Evolutionary conservation across 768 basidiomycete genomes (phyloP), one percentile per base, ranked within the genome.

Genomic region (Lactarius tabidus): DNA sequence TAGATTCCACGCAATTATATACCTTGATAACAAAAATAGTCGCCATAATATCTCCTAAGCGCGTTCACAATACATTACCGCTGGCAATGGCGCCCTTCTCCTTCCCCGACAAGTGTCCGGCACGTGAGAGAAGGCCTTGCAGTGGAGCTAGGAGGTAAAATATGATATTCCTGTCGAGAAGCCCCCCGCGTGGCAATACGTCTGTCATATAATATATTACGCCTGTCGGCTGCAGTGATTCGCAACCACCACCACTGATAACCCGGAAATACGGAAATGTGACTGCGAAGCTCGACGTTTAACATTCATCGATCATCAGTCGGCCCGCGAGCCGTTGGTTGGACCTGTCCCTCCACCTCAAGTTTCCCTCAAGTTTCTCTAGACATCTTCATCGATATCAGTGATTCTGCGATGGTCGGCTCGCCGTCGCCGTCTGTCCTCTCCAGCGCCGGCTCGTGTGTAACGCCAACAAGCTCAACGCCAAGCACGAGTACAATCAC

Each of bases 401-500:
- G 1, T 6, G 1, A 36, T 51, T 51, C 26, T 51, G 23, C 45
- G 12, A 68, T 65, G 64, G 39, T 66, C 15, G 35, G 60, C 5
- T 68, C 67, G 1, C 67, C 67, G 9, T 66, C 67, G 4, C 55
- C 67, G 14, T 67, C 67, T 0, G 59, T 65, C 39, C 59, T 67
- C 5, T 68, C 67, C 6, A 57, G 64, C 18, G 55, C 67, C 15
- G 57, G 64, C 6, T 68, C 67, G 8, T 62, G 26, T 14, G 51
- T 60, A 8, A 68, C 67, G 2, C 67, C 67, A 29, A 66, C 67
- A 10, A 54, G 51, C 23, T 66, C 65, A 8, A 66, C 61, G 3
- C 61, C 60, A 9, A 68, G 67, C 18, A 68, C 67, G 33, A 58
- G 60, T 35, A 68, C 67, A 9, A 60, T 68, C 7, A 68, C 67